Evolutionary conservation across 2,329 filamentous ascomycete species (phyloP), one percentile per base, ranked within the genome.

Genomic region (Clonostachys solani): DNA sequence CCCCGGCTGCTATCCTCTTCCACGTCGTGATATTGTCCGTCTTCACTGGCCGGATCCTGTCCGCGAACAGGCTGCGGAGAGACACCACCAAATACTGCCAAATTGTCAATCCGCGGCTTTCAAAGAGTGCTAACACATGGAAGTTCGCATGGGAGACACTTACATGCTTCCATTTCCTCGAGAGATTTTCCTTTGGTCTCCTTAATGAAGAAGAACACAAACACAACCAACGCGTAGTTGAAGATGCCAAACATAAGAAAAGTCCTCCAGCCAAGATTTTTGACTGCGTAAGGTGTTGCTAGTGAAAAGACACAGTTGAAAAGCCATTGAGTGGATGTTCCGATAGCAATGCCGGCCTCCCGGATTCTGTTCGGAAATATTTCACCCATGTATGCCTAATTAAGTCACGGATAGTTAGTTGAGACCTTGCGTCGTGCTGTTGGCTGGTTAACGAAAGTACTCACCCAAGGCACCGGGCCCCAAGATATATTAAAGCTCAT

Each of bases 351-450:
- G 9, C 73, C 74, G 5, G 68, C 62, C 45, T 77, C 74, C 12
- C 76, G 69, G 42, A 79, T 71, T 6, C 75, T 62, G 1, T 67
- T 70, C 0, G 75, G 74, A 52, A 79, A 80, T 49, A 80, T 77
- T 50, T 74, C 65, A 19, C 60, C 59, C 50, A 72, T 66, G 54
- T 77, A 79, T 45, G 23, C 23, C 23, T 29, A 9, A 29, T 29
- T 9, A 29, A 29, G 8, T 29, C 8, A 10, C 8, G 10, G 9
- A 10, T 4, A 10, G 23, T 29, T 9, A 29, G 23, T 29, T 29
- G 23, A 29, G 23, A 29, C 4, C 8, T 29, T 29, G 3, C 23
- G 3, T 29, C 23, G 23, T 29, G 9, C 9, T 4, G 6, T 29
- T 29, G 3, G 23, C 9, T 10, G 4, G 9, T 1, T 29, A 10